Base-by-base conservation (phyloP, 371 early-diverging fungal species). In the Mucor lusitanicus region DNA sequence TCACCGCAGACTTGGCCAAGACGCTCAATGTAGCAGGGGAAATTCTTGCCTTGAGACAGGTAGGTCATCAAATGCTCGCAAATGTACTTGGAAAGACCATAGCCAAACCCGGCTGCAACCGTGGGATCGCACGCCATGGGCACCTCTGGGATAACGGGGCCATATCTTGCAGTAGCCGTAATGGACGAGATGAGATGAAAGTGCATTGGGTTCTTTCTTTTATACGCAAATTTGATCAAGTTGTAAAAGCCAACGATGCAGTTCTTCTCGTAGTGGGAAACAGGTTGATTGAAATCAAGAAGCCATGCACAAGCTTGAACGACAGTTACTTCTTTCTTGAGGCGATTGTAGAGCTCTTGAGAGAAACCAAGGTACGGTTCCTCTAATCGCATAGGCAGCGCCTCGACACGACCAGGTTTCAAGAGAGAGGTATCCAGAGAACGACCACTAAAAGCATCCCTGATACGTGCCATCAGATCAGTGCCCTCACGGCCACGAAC, bases 31-130 rank as follows among this genome's bases (percentile, higher is more conserved):
- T 68, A 66, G n/a, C 76, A 69, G 9, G 80, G 79, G 15, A 80
- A 72, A 6, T 69, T 74, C 75, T 59, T 78, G n/a, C 82, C 68
- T 76, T 81, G 5, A 76, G 71, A 62, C 73, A 67, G 11, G 72
- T 42, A 35, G 70, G 70, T 27, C 6, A 75, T 62, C 35, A 84
- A 55, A 2, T 63, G 62, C 42, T 84, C 81, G n/a, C 70, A 65
- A 57, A 84, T 69, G 35, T 73, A 79, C 57, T 84, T 84, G 44
- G 75, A 76, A 2, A 79, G 77, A 6, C 69, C 75, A 48, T 81
- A 84, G 1, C 85, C 82, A 70, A 77, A 77, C 8, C 79, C 70
- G 65, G 75, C 71, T n/a, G 71, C 35, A 11, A 73, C 72, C 32
- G 61, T 63, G 17, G 78, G 61, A 46, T 80, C 70, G 13, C 74